These are phyloP conservation scores for Ajuga chamaepitys DNA, from an alignment of 257 asterid species.

Conservation along the genomic window DNA sequence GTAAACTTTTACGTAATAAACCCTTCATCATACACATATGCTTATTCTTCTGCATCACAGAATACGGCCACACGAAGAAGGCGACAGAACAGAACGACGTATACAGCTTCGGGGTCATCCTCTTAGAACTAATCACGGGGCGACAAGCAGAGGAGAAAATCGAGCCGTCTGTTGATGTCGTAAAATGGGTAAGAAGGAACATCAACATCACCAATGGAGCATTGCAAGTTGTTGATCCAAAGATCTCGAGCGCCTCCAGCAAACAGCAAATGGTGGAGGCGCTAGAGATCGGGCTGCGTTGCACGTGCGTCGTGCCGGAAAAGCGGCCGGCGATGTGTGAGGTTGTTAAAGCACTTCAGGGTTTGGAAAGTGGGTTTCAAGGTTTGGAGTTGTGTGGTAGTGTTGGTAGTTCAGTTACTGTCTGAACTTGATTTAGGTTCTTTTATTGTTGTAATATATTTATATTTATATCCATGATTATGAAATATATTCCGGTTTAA, in stretches of 20 bases:
- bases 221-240: constrained; percentile 52
- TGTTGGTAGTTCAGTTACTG: constrained; percentile 32
- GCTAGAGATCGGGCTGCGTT: constrained; percentile 51
- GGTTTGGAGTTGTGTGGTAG: constrained; percentile 18
- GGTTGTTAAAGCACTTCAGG: constrained; percentile 47
- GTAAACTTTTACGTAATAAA: too few relatives aligned
- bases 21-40: background rate
- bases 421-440: constrained; percentile 22
- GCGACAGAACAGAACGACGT: constrained; percentile 59
- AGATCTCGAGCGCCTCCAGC: constrained; percentile 37
- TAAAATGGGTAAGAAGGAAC: constrained; percentile 82
- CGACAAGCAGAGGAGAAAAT: constrained; percentile 37
- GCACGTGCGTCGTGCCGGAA: constrained; percentile 64
- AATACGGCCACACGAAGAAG: constrained; percentile 57
- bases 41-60: constrained; percentile 24
- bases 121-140: constrained; percentile 76
- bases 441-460: constrained; percentile 15
- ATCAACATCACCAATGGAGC: constrained; percentile 62
- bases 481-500: background rate
- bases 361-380: constrained; percentile 30
- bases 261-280: constrained; percentile 53
- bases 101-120: constrained; percentile 66
- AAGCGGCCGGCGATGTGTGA: constrained; percentile 72
- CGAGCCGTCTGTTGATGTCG: constrained; percentile 44
- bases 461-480: background rate